Evolutionary conservation across 1,139 yeast species (phyloP).

Genomic region (Geotrichum phurueaensis): DNA sequence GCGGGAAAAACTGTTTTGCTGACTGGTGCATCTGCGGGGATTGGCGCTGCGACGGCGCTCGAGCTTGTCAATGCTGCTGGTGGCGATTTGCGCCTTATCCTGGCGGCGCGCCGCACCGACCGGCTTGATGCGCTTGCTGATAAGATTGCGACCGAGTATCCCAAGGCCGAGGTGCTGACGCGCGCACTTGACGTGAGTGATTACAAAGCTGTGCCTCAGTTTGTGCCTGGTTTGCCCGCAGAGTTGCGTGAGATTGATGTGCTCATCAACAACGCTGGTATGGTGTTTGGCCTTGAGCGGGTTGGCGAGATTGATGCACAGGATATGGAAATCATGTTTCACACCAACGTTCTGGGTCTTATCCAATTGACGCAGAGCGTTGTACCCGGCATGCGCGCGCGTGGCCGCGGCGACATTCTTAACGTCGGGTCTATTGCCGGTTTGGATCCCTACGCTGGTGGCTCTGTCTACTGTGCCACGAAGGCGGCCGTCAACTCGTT

Average conservation of each 20-base stretch:
- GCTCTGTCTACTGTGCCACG: constrained; percentile 82
- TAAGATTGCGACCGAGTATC: constrained; percentile 44
- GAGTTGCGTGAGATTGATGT: constrained; percentile 41
- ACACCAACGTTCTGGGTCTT: constrained; percentile 68
- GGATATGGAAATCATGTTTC: constrained; percentile 59
- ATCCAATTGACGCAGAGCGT: constrained; percentile 60
- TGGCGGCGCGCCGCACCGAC: constrained; percentile 65
- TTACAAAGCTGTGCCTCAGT: constrained; percentile 40
- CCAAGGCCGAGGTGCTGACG: constrained; percentile 39
- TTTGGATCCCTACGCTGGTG: constrained; percentile 76
- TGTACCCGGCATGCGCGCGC: constrained; percentile 45
- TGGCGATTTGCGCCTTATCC: constrained; percentile 58
- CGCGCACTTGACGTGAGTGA: constrained; percentile 56
- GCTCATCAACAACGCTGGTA: constrained; percentile 75
- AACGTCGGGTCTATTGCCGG: constrained; percentile 87
- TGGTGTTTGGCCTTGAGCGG: constrained; percentile 61
- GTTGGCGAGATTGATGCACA: constrained; percentile 52
- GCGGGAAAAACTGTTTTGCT: constrained; percentile 55
- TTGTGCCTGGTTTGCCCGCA: constrained; percentile 38
- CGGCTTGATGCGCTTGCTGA: constrained; percentile 40
- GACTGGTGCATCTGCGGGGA: constrained; percentile 76
- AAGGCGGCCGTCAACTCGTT: constrained; percentile 77
- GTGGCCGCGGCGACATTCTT: constrained; percentile 67
- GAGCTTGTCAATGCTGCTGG: constrained; percentile 67
- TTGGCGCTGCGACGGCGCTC: constrained; percentile 69